phyloP scores from a whole-genome alignment of 75 land plant species.

The Picea glauca region DNA sequence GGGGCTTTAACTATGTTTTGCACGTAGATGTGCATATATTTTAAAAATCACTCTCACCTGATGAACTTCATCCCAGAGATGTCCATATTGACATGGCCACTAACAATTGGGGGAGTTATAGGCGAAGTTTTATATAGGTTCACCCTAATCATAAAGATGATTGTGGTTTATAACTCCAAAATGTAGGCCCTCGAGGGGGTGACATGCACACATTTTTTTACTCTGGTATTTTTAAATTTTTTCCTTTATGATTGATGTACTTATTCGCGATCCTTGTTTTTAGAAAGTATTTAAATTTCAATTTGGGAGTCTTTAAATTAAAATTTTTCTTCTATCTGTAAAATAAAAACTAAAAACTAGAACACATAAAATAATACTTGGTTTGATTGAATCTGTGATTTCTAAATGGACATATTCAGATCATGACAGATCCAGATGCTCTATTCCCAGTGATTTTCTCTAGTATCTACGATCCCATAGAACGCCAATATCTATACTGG shows the following conservation, averaged over 20 bases:
- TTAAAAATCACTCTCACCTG: too few species aligned
- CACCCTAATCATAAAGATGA: constrained; percentile 21
- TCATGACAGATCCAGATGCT: constrained; percentile 92
- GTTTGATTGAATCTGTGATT: too few species aligned
- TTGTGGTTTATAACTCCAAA: constrained; percentile 23
- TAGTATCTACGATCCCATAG: constrained; percentile 33
- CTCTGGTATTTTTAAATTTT: constrained; percentile 17
- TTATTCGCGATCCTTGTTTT: not conserved
- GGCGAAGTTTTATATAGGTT: constrained; percentile 60
- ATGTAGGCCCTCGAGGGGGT: constrained; percentile 37
- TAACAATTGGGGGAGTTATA: constrained; percentile 45
- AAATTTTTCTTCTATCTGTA: too few species aligned
- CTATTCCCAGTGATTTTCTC: constrained; percentile 53
- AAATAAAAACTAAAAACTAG: too few species aligned
- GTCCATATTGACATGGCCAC: constrained; percentile 35
- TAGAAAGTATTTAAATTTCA: too few species aligned
- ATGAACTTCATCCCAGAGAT: not conserved
- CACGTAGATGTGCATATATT: too few species aligned
- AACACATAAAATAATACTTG: too few species aligned
- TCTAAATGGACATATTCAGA: constrained; percentile 19
- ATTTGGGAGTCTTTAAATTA: not conserved
- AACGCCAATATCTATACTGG: constrained; percentile 60
- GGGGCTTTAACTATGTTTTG: too few species aligned
- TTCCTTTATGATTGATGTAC: not conserved
- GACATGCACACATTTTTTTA: constrained; percentile 24